Conservation (phyloP, 257 asterid species). For the Solanum virginianum region DNA sequence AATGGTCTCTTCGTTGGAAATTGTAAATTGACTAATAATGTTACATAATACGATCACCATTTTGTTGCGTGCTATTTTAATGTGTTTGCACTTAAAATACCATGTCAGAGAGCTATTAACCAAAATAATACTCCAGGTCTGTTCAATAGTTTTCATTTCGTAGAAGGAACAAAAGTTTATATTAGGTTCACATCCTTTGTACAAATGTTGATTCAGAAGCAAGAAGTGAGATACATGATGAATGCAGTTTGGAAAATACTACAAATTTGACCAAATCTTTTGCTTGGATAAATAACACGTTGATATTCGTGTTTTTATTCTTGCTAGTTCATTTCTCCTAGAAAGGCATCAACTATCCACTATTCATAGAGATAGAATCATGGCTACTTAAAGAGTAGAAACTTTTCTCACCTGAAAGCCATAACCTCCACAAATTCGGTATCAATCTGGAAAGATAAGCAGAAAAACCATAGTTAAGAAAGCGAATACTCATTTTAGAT, state of each 20-base stretch:
- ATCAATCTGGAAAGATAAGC: conserved; percentile 39
- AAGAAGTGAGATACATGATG: not conserved
- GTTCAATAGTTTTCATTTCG: not conserved
- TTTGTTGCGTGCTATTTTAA: not conserved
- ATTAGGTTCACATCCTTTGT: not conserved
- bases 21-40: not conserved
- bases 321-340: not conserved
- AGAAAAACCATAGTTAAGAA: not conserved
- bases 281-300: not conserved
- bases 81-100: not conserved
- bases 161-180: not conserved
- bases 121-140: not conserved
- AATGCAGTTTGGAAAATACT: not conserved
- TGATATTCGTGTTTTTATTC: not conserved
- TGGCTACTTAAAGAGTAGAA: not conserved
- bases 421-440: conserved; percentile 76
- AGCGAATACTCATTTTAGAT: not conserved
- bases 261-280: not conserved
- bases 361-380: not conserved
- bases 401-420: conserved; percentile 58
- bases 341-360: not conserved
- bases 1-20: not conserved
- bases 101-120: not conserved
- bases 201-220: not conserved
- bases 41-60: not conserved